Percentiles rank a stretch among this genome's conserved stretches.
phyloP scores from a whole-genome alignment of 2,329 filamentous ascomycete species.

The Aspergillus neotritici region DNA sequence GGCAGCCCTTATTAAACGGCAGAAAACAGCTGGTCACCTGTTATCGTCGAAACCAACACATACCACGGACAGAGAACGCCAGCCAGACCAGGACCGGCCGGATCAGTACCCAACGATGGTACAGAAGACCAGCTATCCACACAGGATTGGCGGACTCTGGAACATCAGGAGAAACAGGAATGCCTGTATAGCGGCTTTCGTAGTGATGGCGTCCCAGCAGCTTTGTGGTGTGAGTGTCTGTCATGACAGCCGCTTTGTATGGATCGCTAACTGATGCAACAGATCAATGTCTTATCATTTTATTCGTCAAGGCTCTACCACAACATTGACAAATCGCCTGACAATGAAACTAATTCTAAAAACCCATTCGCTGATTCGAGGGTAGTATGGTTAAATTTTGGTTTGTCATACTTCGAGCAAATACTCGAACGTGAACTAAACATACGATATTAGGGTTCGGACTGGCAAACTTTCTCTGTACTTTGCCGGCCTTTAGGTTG shows the following conservation, averaged over 20 bases:
- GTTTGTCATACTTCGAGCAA: conserved; percentile 5
- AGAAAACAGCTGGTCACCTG: neutral
- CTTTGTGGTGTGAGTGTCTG: conserved; percentile 21
- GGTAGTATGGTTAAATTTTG: conserved; percentile 19
- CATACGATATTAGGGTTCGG: conserved; percentile 16
- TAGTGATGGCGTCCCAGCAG: conserved; percentile 28
- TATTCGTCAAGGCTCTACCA: conserved; percentile 24
- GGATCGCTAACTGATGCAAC: neutral
- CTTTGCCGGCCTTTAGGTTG: conserved; percentile 23
- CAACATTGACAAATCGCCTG: neutral
- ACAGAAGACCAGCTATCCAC: conserved; percentile 10
- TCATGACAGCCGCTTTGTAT: neutral
- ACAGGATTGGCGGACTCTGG: conserved; percentile 18
- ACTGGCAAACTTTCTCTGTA: conserved; percentile 26
- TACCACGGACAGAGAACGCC: no score
- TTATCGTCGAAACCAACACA: no score
- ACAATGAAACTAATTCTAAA: conserved; percentile 6
- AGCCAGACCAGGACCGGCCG: no score
- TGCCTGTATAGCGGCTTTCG: conserved; percentile 21
- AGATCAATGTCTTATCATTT: conserved; percentile 29
- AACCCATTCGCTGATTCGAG: neutral
- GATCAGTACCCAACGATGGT: neutral
- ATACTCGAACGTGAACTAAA: neutral
- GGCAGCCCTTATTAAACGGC: conserved; percentile 9
- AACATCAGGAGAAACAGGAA: conserved; percentile 18